Conservation (phyloP, 1,139 yeast species). For the Blastobotrys malaysiensis region DNA sequence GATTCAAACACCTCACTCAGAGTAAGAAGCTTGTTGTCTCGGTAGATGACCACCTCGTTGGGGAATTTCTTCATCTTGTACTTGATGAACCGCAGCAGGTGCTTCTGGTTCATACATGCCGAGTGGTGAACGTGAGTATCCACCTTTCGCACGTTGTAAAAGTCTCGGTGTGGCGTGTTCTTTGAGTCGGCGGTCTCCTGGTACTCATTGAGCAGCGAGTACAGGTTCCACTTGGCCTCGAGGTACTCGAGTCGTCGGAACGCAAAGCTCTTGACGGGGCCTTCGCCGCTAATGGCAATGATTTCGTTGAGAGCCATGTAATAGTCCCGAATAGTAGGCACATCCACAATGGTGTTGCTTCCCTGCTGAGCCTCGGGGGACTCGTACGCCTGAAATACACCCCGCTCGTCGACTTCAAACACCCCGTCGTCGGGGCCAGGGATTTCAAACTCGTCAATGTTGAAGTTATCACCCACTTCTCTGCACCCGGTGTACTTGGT, state of each 20-base stretch:
- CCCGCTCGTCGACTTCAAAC: slow-evolving; percentile 52
- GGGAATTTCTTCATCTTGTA: slow-evolving; percentile 79
- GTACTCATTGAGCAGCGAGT: slow-evolving; percentile 79
- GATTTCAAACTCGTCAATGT: slow-evolving; percentile 52
- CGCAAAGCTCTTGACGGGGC: slow-evolving; percentile 97
- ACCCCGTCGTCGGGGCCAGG: slow-evolving; percentile 56
- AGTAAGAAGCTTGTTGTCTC: slow-evolving; percentile 90
- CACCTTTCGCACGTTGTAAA: slow-evolving; percentile 95
- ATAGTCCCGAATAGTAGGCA: slow-evolving; percentile 78
- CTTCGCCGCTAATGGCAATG: slow-evolving; percentile 74
- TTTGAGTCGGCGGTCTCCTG: slow-evolving; percentile 87
- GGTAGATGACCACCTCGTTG: slow-evolving; percentile 81
- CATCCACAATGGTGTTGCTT: slow-evolving; percentile 43
- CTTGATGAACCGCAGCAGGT: slow-evolving; percentile 86
- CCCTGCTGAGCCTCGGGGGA: slow-evolving; percentile 28
- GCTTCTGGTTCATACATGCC: slow-evolving; percentile 99
- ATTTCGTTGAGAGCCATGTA: slow-evolving; percentile 75
- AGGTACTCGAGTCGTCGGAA: slow-evolving; percentile 87
- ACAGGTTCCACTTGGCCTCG: slow-evolving; percentile 95
- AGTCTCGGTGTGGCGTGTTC: slow-evolving; percentile 88
- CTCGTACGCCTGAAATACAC: slow-evolving; percentile 61
- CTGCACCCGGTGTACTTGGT: slow-evolving; percentile 16
- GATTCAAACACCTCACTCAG: slow-evolving; percentile 85
- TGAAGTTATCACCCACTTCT: slow-evolving; percentile 49
- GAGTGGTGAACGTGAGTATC: slow-evolving; percentile 99